Percentiles rank a stretch among this genome's conserved stretches.
Conservation (phyloP, 1,139 yeast species). For the Spencermartinsiella ligniputridi region DNA sequence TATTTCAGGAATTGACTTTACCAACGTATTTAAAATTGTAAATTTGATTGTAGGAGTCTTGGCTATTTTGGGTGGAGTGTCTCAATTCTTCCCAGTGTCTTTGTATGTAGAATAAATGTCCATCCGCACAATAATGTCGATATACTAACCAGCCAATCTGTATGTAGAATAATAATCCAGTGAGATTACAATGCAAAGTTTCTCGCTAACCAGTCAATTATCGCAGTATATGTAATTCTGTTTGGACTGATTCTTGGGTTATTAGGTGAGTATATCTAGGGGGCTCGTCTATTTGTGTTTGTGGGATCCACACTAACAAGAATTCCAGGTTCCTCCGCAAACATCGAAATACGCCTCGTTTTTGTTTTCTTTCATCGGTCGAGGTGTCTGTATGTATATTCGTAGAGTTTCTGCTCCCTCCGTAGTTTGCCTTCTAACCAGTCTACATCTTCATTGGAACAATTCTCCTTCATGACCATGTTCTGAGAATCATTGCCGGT, state of each 20-base stretch:
- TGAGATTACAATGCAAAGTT: neutral
- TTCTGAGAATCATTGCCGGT: constrained; percentile 52
- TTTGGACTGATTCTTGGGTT: constrained; percentile 54
- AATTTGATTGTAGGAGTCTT: constrained; percentile 63
- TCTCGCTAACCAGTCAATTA: constrained; percentile 39
- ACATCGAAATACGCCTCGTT: constrained; percentile 73
- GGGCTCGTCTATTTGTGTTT: neutral
- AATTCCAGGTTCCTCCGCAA: constrained; percentile 49
- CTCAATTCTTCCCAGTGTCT: constrained; percentile 53
- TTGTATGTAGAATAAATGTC: constrained; percentile 37
- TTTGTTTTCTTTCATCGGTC: constrained; percentile 75
- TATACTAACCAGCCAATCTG: constrained; percentile 22
- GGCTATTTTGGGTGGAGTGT: constrained; percentile 50
- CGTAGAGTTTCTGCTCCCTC: neutral
- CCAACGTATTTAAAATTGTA: constrained; percentile 56
- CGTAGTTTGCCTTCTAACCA: constrained; percentile 10
- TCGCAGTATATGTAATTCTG: constrained; percentile 52
- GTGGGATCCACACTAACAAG: constrained; percentile 26
- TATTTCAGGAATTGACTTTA: constrained; percentile 19
- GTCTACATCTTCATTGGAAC: constrained; percentile 67
- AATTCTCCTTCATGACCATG: constrained; percentile 55
- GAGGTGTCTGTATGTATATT: constrained; percentile 59
- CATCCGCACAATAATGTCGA: neutral
- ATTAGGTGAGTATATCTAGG: constrained; percentile 44
- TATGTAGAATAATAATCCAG: constrained; percentile 9